These are phyloP conservation scores for Sporothrix phasma DNA, from an alignment of 2,329 filamentous ascomycete genomes.

Conservation along the genomic window DNA sequence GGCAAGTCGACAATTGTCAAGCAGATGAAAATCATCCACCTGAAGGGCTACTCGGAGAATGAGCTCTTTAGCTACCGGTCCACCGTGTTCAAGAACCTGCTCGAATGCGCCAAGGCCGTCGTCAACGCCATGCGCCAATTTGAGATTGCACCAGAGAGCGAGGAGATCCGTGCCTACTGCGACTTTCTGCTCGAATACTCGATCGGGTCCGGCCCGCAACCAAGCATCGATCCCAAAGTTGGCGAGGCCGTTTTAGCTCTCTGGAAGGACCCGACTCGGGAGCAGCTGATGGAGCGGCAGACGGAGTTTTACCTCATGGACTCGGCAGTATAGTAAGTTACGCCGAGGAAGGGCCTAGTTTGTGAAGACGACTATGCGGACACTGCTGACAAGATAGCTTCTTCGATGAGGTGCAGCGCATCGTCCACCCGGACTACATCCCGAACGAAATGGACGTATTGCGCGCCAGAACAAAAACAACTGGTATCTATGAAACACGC, in stretches of 20 bases:
- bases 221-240: conserved; percentile 69
- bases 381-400: conserved; percentile 50
- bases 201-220: conserved; percentile 82
- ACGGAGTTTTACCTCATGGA: conserved; percentile 99
- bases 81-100: conserved; percentile 95
- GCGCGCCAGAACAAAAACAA: conserved; percentile 92
- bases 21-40: conserved; percentile 99
- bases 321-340: conserved; percentile 85
- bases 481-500: conserved; percentile 96
- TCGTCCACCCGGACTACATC: conserved; percentile 75
- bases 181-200: conserved; percentile 79
- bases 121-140: conserved; percentile 90
- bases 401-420: conserved; percentile 84
- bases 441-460: conserved; percentile 92
- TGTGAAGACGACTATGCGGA: too few species aligned
- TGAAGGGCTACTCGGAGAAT: conserved; percentile 92
- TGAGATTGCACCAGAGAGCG: conserved; percentile 64
- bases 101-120: conserved; percentile 92
- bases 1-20: conserved; percentile 99
- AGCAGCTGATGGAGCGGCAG: conserved; percentile 79
- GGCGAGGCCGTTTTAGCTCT: conserved; percentile 74
- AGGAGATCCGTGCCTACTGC: conserved; percentile 62
- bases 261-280: conserved; percentile 81
- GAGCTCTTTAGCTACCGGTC: conserved; percentile 89
- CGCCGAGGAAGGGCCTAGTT: too few species aligned